These are phyloP conservation scores for Saksenaea oblongispora DNA, from an alignment of 371 early-diverging fungal genomes.

Conservation along the genomic window DNA sequence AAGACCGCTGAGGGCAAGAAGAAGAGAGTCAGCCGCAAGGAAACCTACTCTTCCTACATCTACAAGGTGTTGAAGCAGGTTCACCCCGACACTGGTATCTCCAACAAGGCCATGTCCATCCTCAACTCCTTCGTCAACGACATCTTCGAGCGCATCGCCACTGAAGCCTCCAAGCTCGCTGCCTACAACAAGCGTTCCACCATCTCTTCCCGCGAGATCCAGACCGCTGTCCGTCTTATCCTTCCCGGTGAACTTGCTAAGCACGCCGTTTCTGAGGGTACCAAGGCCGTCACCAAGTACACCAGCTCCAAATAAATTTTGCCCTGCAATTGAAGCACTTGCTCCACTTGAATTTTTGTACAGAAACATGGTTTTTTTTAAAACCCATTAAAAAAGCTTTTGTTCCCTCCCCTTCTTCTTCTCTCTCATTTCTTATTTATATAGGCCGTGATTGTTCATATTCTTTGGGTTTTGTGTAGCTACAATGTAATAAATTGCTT, in stretches of 20 bases:
- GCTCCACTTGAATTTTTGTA: constrained; percentile 1
- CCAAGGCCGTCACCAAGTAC: constrained; percentile 98
- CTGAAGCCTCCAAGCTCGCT: constrained; percentile 92
- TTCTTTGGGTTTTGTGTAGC: constrained; percentile 5
- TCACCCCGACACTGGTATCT: constrained; percentile 97
- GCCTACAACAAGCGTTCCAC: constrained; percentile 95
- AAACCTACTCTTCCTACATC: constrained; percentile 95
- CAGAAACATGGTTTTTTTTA: constrained; percentile 5
- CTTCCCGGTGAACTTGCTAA: constrained; percentile 96
- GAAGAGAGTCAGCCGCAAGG: constrained; percentile 71
- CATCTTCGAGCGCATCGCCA: constrained; percentile 93
- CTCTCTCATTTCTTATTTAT: not conserved
- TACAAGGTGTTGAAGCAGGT: constrained; percentile 97
- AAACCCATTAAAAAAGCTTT: not conserved
- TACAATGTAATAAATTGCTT: constrained; percentile 6
- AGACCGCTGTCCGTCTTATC: constrained; percentile 92
- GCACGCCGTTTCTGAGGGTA: constrained; percentile 98
- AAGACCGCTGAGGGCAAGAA: constrained; percentile 53
- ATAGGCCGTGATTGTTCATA: constrained; percentile 6
- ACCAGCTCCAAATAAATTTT: constrained; percentile 73
- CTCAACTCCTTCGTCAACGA: constrained; percentile 98
- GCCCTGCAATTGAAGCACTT: not conserved
- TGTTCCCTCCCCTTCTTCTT: not conserved
- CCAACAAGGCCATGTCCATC: constrained; percentile 98
- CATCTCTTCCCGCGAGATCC: constrained; percentile 95